These are phyloP conservation scores for Vaccinium corymbosum DNA, from an alignment of 148 eudicot genomes.

Conservation along the genomic window DNA sequence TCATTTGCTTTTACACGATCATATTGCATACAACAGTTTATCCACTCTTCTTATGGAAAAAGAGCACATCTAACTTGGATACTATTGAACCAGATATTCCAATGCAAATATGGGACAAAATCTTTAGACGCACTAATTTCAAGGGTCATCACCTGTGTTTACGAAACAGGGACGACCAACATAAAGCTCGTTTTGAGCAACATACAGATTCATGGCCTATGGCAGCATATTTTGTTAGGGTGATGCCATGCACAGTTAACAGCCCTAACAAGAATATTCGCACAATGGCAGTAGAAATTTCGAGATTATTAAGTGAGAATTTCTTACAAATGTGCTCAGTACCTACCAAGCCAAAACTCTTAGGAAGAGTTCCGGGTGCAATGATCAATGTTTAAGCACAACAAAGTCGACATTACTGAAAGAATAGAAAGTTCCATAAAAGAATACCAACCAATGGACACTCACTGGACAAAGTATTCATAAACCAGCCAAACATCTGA, in stretches of 20 bases:
- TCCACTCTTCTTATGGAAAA: not conserved
- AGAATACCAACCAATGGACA: not conserved
- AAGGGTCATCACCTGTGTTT: not conserved
- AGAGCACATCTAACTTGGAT: not conserved
- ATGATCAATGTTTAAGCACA: not conserved
- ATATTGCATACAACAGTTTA: not conserved
- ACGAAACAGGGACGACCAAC: not conserved
- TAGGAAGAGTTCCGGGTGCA: not conserved
- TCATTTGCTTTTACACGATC: not conserved
- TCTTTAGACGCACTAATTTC: not conserved
- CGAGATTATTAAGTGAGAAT: not conserved
- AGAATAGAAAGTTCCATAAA: not conserved
- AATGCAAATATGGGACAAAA: not conserved
- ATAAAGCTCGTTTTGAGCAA: not conserved
- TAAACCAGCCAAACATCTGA: not conserved
- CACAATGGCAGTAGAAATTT: not conserved
- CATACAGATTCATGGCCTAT: not conserved
- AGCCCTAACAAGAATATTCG: not conserved
- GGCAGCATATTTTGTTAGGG: not conserved
- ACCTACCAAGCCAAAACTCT: not conserved
- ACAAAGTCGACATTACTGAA: not conserved
- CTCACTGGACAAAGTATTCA: not conserved
- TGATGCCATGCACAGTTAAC: not conserved
- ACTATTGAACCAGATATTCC: not conserved
- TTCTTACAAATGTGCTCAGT: not conserved